Conservation (phyloP, 2,329 filamentous ascomycete species). For the Davidsoniella virescens region DNA sequence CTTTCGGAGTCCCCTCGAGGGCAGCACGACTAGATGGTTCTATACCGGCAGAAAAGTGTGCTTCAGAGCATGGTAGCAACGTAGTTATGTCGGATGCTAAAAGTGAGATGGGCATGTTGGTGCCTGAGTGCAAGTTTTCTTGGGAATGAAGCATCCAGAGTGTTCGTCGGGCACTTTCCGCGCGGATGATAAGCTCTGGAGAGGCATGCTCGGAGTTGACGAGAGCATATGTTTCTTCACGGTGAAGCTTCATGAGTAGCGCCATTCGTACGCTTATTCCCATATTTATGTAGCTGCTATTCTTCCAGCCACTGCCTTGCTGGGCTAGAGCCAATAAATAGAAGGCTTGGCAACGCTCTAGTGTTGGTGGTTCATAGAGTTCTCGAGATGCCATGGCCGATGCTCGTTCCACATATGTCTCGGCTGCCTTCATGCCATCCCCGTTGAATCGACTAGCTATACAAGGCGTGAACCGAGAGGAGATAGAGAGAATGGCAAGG, state of each 20-base stretch:
- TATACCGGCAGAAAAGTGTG: conserved; percentile 31
- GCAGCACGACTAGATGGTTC: conserved; percentile 35
- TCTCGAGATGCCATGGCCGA: conserved; percentile 31
- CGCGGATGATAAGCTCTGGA: conserved; percentile 28
- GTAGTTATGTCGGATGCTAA: conserved; percentile 37
- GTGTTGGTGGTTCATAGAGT: conserved; percentile 34
- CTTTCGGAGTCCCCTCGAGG: conserved; percentile 35
- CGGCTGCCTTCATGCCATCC: conserved; percentile 31
- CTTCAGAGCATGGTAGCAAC: conserved; percentile 35
- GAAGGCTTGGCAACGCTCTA: conserved; percentile 42
- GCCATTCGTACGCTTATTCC: conserved; percentile 41
- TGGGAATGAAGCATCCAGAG: conserved; percentile 45
- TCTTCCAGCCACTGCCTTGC: conserved; percentile 37
- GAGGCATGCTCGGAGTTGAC: conserved; percentile 21
- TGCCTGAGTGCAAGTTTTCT: conserved; percentile 39
- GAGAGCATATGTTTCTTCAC: conserved; percentile 36
- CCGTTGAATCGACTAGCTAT: conserved; percentile 32
- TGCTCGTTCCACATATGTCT: conserved; percentile 36
- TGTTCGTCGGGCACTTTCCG: conserved; percentile 40
- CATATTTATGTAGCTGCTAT: conserved; percentile 41
- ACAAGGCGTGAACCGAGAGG: conserved; percentile 35
- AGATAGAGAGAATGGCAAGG: conserved; percentile 38
- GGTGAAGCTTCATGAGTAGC: conserved; percentile 35
- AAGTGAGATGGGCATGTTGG: conserved; percentile 33
- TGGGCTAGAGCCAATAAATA: conserved; percentile 43